Evolutionary conservation across 2,329 filamentous ascomycete species (phyloP), one percentile per base, ranked within the genome.

Genomic region (Trichoderma koningii): DNA sequence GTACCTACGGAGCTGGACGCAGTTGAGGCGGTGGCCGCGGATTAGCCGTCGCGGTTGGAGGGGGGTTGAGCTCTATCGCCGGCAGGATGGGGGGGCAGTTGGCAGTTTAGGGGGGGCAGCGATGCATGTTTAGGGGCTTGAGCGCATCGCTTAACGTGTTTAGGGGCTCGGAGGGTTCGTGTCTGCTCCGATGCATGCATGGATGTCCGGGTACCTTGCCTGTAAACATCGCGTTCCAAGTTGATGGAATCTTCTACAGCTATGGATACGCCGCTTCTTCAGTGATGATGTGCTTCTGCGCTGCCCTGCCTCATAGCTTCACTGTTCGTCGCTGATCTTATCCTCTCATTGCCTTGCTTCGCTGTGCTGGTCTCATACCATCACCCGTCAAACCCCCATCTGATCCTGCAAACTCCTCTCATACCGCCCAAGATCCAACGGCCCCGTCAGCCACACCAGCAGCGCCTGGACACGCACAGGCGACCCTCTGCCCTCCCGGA

Each of bases 401-500:
- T 79, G 56, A n/a, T 63, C 75, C 52, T 74, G 73, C 55, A 90
- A 71, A 41, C 85, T 83, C 52, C 76, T 79, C 75, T 94, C 88
- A 74, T 97, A 97, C 51, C 84, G 82, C 41, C 85, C 82, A 63
- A 96, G 72, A 66, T 90, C 85, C 68, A 97, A 75, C 5, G 89
- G 84, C 1, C 90, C 91, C 14, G 93, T 88, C 45, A 87, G 82
- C 88, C 93, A 96, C 3, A 96, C 75, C 71, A 93, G 80, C 52
- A 95, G 75, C 1, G 91, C 92, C 73, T 97, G 91, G 19, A 97
- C 80, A 64, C 78, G 72, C 30, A 83, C 76, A 61, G 68, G 67
- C n/a, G 69, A 19, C 1, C 52, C 47, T 14, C 38, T 63, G 5
- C 41, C 70, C n/a, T 69, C 64, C 21, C 80, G 82, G 62, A 93